Percentiles rank a stretch among this genome's conserved stretches.
These are phyloP conservation scores for Trypanosoma mega DNA, from an alignment of 208 protist species.

Conservation along the genomic window DNA sequence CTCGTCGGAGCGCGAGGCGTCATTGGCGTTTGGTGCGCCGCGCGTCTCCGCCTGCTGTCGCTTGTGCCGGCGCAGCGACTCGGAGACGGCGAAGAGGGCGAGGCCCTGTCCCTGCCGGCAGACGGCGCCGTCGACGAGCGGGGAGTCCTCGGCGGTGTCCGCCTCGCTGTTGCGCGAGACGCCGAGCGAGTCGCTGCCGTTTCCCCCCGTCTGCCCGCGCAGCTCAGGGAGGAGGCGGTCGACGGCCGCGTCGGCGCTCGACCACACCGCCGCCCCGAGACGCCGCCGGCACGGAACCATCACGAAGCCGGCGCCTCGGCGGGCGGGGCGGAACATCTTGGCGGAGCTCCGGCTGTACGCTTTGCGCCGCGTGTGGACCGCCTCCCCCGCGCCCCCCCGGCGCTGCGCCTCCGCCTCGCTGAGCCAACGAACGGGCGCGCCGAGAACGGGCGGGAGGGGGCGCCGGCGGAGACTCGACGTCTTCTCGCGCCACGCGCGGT, in stretches of 20 bases:
- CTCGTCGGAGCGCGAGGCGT: too few species aligned
- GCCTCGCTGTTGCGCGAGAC: too few species aligned
- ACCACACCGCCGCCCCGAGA: neutral
- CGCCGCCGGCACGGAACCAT: slow-evolving; percentile 31
- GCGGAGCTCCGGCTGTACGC: slow-evolving; percentile 36
- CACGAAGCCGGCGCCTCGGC: slow-evolving; percentile 35
- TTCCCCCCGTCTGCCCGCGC: too few species aligned
- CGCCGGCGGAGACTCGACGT: neutral
- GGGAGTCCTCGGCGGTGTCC: too few species aligned
- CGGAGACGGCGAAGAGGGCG: neutral
- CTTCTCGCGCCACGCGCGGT: slow-evolving; percentile 36
- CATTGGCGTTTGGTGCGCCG: too few species aligned
- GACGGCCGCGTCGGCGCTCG: neutral
- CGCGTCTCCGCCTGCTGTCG: neutral
- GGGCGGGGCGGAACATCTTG: slow-evolving; percentile 47
- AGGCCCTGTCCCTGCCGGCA: slow-evolving; percentile 4
- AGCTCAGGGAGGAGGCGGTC: too few species aligned
- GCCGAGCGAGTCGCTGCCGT: too few species aligned
- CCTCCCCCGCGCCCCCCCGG: neutral
- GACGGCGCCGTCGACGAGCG: slow-evolving; percentile 1
- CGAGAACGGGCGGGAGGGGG: slow-evolving; percentile 46
- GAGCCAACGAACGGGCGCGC: slow-evolving; percentile 60
- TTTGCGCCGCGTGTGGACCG: slow-evolving; percentile 17
- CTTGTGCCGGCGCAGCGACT: neutral
- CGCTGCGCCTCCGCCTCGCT: slow-evolving; percentile 15